Base-by-base conservation (phyloP, 345 rosid species). In the Arabis alpina region DNA sequence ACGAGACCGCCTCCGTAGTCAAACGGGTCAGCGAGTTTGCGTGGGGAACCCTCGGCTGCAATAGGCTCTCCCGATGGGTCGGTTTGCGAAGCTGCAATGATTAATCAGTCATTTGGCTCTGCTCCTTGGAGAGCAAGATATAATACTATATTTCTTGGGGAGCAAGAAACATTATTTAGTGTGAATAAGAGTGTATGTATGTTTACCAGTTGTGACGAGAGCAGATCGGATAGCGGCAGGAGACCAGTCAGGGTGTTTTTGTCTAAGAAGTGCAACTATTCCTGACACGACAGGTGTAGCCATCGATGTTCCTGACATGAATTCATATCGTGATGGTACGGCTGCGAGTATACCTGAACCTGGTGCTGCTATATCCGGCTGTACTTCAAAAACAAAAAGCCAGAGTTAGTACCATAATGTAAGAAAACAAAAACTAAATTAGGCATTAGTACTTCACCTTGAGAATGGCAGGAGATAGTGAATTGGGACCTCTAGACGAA, bases 331-430 rank as follows among this genome's bases (percentile, higher is more conserved):
- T 6, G 53, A 19, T 49, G 61, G 61, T 39, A 50, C 41, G 15
- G 90, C 93, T 27, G 88, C 97, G 44, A 92, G 81, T 65, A 88
- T 79, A 73, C 69, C 64, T 1, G 78, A 86, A 66, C 97, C 96
- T 9, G 92, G 97, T 42, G 96, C 97, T 15, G 92, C 80, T 49
- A 93, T 81, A 79, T 90, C 96, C 5, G 98, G 98, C 97, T 93
- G 86, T 73, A 77, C 14, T 54, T 64, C 4, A 51, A 62, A 51
- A 5, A 0, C 23, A 3, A 14, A 16, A 54, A 52, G 0, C 23
- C 0, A 48, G 28, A 14, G 40, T 52, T 14, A 36, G 41, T 45
- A 37, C 42, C 5, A 6, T 54, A 7, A 36, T 25, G 32, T 44
- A 25, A 24, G 39, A 36, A 4, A 49, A 3, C 8, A 56, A 13